These are phyloP conservation scores for Trametes versicolor DNA, from an alignment of 1,284 basidiomycete species.

Conservation along the genomic window DNA sequence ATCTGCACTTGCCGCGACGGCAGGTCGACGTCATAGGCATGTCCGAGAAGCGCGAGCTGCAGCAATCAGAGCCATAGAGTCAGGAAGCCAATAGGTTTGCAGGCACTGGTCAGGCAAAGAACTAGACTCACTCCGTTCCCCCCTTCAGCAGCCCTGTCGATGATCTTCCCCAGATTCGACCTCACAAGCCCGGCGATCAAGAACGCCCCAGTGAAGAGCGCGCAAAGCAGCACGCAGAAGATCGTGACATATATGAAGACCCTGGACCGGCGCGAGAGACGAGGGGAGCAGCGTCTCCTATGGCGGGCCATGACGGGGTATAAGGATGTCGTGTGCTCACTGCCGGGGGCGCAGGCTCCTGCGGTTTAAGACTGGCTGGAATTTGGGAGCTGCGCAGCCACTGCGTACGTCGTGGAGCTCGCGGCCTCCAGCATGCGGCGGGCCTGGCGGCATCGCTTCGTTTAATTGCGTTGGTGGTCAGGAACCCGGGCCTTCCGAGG, in stretches of 20 bases:
- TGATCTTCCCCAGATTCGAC: slow-evolving; percentile 7
- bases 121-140: slow-evolving; percentile 14
- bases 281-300: neutral
- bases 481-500: neutral
- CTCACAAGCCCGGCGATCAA: slow-evolving; percentile 11
- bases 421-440: neutral
- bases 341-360: neutral
- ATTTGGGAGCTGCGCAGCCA: neutral
- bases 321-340: neutral
- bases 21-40: slow-evolving; percentile 34
- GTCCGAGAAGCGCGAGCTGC: slow-evolving; percentile 34
- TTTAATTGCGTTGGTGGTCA: neutral
- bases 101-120: neutral
- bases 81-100: neutral
- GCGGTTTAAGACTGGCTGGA: neutral
- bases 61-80: neutral
- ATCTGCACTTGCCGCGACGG: slow-evolving; percentile 30
- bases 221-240: slow-evolving; percentile 8
- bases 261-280: slow-evolving; percentile 13
- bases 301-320: slow-evolving; percentile 3
- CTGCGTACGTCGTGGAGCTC: neutral
- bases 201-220: slow-evolving; percentile 14
- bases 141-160: slow-evolving; percentile 11
- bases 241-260: slow-evolving; percentile 12
- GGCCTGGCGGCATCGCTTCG: neutral